Base-by-base conservation (phyloP, 352 stramenopile genomes). In the Pythium phragmitis region DNA sequence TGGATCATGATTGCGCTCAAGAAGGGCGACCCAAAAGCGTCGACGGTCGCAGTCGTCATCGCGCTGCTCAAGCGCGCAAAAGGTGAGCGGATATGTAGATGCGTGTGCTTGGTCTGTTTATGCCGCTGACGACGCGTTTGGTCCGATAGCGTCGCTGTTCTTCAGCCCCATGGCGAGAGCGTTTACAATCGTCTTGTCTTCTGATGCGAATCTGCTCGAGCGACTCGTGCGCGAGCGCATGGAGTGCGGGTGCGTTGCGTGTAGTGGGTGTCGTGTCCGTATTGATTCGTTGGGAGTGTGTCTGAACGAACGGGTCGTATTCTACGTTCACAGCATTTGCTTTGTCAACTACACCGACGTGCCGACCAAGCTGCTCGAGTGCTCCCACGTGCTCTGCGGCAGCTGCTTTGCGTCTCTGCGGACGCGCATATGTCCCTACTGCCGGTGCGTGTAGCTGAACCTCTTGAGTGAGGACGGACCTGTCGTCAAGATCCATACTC, bases 221-320 rank as follows among this genome's bases (percentile, higher is more conserved):
- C 60, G 67, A 1, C 67, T 73, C 19, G 67, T 66, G 39, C 45
- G 57, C 37, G 60, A 69, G 42, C 56, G 45, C 2, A 58, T 73
- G 60, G 60, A 73, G 23, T 73, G 67, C 30, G 67, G 67, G 67
- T 73, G 59, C 48, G 67, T 69, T 37, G 16, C 12, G 9, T 46
- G 11, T 46, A 3, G 39, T 46, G 17, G 39, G 14, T 21, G 14
- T 7, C 16, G 14, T 21, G 6, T 12, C 52, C 45, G 9, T 42
- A 2, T 48, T 50, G 33, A 30, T 11, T 54, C 19, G 4, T 39
- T 16, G 17, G 2, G 13, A 54, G 8, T 26, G 21, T 39, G 51
- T 48, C 26, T 30, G 26, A 30, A 30, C 26, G 26, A 30, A 30
- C 34, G 34, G 34, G 11, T 39, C 7, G 34, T 11, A 14, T 13